Evolutionary conservation across 2,329 filamentous ascomycete genomes (phyloP), one percentile per base, ranked within the genome.

Genomic region (Cordyceps farinosa): DNA sequence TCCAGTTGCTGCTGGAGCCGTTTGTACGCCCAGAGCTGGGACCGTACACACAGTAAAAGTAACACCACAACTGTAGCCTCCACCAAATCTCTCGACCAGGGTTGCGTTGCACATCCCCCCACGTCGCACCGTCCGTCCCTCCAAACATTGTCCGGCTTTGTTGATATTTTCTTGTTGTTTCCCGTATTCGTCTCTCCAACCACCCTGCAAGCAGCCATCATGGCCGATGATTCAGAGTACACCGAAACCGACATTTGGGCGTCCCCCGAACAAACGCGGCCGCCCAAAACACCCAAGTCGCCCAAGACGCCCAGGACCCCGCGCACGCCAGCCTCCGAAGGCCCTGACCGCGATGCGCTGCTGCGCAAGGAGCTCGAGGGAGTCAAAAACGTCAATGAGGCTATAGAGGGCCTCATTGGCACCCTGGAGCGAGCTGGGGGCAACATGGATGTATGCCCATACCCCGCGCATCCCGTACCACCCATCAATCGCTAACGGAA

Each of bases 381-480:
- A 54, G 88, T 99, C 38, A 87, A 89, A 64, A 89, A 89, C 69
- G 90, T 98, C 73, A 99, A 99, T 76, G 84, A 88, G 69, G 89
- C 92, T 47, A 91, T 99, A 65, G 92, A 97, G 74, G 86, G 85
- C 29, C 86, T 93, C 34, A 84, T 92, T 32, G 82, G 84, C 38
- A 91, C 88, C 50, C 79, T 95, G 29, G 85, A 90, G 68, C 86
- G 86, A 66, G 88, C 90, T 30, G 89, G 87, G 70, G 84, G 83
- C 62, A 93, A 93, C 75, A 95, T 95, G 90, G 81, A 86, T 70
- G 89, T 90, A 79, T 63, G 82, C 2, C 51, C 9, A 44, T 3
- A 11, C 68, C 40, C 45, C 15, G 34, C 45, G 32, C 32, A 17
- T 32, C 30, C 15, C 22, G 38, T 32, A 11, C 32, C 29, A 10